These are phyloP conservation scores for Alliaria petiolata DNA, from an alignment of 345 rosid genomes.

Conservation along the genomic window DNA sequence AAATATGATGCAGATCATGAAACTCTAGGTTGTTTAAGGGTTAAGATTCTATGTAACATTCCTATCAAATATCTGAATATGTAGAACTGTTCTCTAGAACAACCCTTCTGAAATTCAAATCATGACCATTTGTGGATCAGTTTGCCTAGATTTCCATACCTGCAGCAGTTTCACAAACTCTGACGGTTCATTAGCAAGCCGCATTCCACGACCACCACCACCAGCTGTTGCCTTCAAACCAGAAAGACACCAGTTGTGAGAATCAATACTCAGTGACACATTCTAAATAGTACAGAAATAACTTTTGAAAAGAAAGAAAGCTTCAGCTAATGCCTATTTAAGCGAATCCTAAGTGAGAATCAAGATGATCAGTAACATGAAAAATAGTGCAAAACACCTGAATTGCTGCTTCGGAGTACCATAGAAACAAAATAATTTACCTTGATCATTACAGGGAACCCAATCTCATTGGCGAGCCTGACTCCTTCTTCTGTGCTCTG, in stretches of 20 bases:
- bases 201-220: constrained; percentile 99
- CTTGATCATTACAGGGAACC: constrained; percentile 98
- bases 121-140: background rate
- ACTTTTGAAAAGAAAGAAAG: background rate
- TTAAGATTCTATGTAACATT: background rate
- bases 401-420: background rate
- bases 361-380: background rate
- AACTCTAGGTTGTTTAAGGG: background rate
- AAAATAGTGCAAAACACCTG: background rate
- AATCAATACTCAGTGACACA: background rate
- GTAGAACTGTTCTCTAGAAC: background rate
- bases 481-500: constrained; percentile 95
- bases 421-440: constrained; percentile 32
- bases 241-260: constrained; percentile 1
- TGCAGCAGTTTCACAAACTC: constrained; percentile 94
- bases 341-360: background rate
- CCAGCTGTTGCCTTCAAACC: constrained; percentile 89
- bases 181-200: constrained; percentile 89
- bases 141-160: constrained; percentile 40
- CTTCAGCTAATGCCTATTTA: background rate
- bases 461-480: constrained; percentile 79
- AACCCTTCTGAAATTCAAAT: background rate
- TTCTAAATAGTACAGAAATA: background rate
- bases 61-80: background rate
- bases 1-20: background rate